Evolutionary conservation across 202 grass and related monocot genomes (phyloP), one percentile per base, ranked within the genome.

Genomic region (Digitaria exilis): DNA sequence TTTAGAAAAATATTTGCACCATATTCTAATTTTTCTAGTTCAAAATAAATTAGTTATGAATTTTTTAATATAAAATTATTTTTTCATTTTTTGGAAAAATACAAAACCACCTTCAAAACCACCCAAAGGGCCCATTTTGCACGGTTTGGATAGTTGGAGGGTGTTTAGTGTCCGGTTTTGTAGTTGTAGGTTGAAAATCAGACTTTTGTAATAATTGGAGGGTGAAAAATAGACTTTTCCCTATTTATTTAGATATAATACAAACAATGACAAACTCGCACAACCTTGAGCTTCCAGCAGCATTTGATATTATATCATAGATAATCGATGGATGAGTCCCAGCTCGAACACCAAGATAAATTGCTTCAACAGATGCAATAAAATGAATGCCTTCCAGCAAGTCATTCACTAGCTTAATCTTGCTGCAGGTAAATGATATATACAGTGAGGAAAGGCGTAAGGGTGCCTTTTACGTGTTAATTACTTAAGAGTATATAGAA

Each of bases 251-350:
- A 69, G 42, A 82, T 6, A 67, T 5, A 75, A 69, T 21, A 82
- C 6, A 66, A 65, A 76, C 6, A 76, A 87, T 24, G 24, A 9
- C 42, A 48, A 55, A 32, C 24, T 87, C 22, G 25, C 43, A 62
- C 80, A 82, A 97, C 95, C 95, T 89, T 65, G 95, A 97, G 79
- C 95, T 95, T 81, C 92, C 95, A 83, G 92, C 92, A 80, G 92
- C 92, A 95, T 97, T 95, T 70, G 92, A 95, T 82, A 95, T 95
- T 69, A 97, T 97, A 74, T 97, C 90, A 86, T 95, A 97, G 68
- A 97, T 88, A 93, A 97, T 94, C 45, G 77, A 90, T 82, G 95
- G 95, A 84, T 97, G 95, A 86, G 95, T 84, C 84, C 92, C 95
- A 88, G 92, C 88, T 88, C 95, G 84, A 80, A 92, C 85, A 79